Evolutionary conservation across 169 alveolate genomes (phyloP), one percentile per base, ranked within the genome.

Genomic region (Eimeria sp.): DNA sequence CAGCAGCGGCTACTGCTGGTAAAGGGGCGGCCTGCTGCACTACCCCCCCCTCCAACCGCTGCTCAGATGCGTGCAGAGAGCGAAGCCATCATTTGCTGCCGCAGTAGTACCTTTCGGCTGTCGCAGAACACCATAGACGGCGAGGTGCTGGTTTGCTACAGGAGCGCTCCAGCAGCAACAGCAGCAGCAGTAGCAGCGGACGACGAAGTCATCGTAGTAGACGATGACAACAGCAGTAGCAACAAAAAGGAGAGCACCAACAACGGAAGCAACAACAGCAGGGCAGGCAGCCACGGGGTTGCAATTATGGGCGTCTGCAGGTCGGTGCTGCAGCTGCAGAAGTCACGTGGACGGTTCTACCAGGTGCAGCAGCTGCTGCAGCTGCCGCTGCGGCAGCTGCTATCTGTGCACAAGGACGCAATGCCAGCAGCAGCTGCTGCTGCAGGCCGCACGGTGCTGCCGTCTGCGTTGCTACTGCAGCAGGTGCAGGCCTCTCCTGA

Each of bases 301-400:
- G 65, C 92, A 30, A 45, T 84, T 9, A 45, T 84, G 61, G 92
- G 92, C 7, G 40, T 84, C 5, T 84, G 92, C 80, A 54, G 80
- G 63, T 84, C 92, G 11, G 92, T 84, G 78, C 92, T 84, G 92
- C 78, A 84, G 78, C 57, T 84, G 10, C 61, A 84, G 43, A 54
- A 20, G 25, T 22, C 78, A 3, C 92, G 92, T 4, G 92, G 92
- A 9, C 92, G 92, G 20, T 16, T 58, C 14, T 1, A 61, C 47
- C 92, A 84, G 78, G 92, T 84, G 92, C 92, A 84, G 80, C 92
- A 84, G 92, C 78, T 84, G 92, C 92, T 84, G 92, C 92, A 84
- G 80, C 76, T 30, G 92, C 92, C 92, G 25, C 61, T 84, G 92
- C 75, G 58, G 92, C 92, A 34, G 58, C 92, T 84, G 92, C 92